Percentiles rank a stretch among this genome's conserved stretches.
Conservation (phyloP, 345 rosid genomes). For the Eucalyptus sp. region DNA sequence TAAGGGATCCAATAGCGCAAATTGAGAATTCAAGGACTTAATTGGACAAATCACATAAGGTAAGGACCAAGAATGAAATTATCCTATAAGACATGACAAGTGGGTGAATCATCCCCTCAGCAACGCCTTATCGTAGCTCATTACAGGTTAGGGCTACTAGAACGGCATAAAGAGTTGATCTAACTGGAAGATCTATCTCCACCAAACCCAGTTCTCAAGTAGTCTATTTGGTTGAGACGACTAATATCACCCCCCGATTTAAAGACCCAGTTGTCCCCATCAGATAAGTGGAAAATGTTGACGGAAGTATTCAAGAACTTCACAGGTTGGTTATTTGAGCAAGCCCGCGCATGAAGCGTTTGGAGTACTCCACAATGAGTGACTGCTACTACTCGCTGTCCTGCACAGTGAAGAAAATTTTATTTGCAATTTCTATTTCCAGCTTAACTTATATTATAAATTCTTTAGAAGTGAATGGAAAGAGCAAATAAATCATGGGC, state of each 20-base stretch:
- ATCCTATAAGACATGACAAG: not conserved
- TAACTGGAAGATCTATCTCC: constrained; percentile 66
- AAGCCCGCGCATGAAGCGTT: constrained; percentile 44
- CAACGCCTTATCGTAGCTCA: not conserved
- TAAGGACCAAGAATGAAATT: not conserved
- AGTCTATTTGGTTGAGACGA: constrained; percentile 19
- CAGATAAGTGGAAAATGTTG: constrained; percentile 40
- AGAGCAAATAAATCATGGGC: not conserved
- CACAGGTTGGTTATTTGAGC: constrained; percentile 26
- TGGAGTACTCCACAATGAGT: constrained; percentile 75
- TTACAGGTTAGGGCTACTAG: not conserved
- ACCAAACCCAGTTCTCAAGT: constrained; percentile 53
- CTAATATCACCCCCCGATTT: constrained; percentile 28
- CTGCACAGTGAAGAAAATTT: constrained; percentile 9
- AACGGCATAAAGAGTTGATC: not conserved
- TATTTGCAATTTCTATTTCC: not conserved
- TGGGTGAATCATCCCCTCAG: not conserved
- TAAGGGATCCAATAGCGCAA: not conserved
- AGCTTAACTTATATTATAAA: not conserved
- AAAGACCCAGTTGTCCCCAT: constrained; percentile 34
- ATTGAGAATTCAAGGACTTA: not conserved
- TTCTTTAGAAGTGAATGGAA: not conserved
- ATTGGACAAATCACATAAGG: not conserved
- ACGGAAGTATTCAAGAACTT: constrained; percentile 64
- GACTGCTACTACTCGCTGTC: constrained; percentile 55